Conservation (phyloP, 2,329 filamentous ascomycete species). For the Epichloe gansuensis region DNA sequence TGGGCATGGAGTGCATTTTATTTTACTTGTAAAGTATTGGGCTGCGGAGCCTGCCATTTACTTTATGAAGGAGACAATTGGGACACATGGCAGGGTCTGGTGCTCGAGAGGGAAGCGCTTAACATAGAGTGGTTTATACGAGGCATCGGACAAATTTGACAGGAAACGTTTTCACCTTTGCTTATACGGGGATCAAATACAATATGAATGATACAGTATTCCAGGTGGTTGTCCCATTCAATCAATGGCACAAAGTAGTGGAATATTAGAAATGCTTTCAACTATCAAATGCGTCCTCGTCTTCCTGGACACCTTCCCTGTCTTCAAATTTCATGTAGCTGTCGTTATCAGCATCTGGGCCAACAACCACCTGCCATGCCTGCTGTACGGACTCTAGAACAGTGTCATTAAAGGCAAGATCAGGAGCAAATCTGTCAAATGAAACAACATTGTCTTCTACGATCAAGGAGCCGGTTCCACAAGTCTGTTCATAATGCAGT, state of each 20-base stretch:
- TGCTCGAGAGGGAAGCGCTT: too few species aligned
- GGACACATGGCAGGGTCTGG: background rate
- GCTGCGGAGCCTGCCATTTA: background rate
- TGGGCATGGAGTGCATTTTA: background rate
- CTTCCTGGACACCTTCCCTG: conserved; percentile 48
- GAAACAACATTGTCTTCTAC: conserved; percentile 33
- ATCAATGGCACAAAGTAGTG: background rate
- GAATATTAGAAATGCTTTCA: conserved; percentile 9
- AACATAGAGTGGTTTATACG: too few species aligned
- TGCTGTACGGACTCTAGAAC: conserved; percentile 53
- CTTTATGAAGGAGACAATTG: background rate
- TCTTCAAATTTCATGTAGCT: conserved; percentile 73
- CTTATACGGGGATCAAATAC: too few species aligned
- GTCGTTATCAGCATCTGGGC: conserved; percentile 28
- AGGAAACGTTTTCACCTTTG: too few species aligned
- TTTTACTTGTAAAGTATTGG: background rate
- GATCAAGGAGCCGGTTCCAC: conserved; percentile 14
- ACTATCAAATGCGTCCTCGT: conserved; percentile 41
- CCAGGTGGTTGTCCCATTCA: background rate
- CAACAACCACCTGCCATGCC: conserved; percentile 56
- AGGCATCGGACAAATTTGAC: too few species aligned
- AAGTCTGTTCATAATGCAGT: conserved; percentile 43
- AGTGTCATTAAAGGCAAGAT: conserved; percentile 63
- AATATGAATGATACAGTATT: too few species aligned
- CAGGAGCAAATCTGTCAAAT: conserved; percentile 47